These are phyloP conservation scores for Colletotrichum kahawae DNA, from an alignment of 2,329 filamentous ascomycete genomes.

Conservation along the genomic window DNA sequence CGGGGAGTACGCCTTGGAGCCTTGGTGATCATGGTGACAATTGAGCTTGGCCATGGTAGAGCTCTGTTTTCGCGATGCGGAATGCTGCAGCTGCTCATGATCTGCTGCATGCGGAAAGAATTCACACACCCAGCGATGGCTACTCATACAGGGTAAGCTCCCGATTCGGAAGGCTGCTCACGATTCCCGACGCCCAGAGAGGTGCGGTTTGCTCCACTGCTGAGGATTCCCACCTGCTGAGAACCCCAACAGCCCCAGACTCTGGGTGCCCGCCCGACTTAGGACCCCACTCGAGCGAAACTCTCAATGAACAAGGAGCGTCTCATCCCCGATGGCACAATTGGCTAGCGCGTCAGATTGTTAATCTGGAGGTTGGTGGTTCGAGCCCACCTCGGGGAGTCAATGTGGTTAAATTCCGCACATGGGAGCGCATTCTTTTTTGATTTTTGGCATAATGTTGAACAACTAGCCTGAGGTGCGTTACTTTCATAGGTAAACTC, in stretches of 20 bases:
- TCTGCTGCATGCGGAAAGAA: background rate
- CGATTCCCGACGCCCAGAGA: accelerated
- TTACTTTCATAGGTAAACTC: too few species aligned
- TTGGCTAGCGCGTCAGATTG: conserved; percentile 23
- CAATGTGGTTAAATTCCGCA: background rate
- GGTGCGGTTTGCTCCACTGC: background rate
- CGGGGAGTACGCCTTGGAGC: accelerated
- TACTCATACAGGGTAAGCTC: background rate
- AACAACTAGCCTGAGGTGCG: too few species aligned
- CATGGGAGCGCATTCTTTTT: background rate
- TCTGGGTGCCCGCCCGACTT: background rate
- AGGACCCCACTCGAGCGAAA: accelerated
- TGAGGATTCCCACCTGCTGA: background rate
- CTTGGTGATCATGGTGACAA: background rate
- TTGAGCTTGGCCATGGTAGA: background rate
- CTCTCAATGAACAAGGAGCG: accelerated
- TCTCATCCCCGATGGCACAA: conserved; percentile 23
- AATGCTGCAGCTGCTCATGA: background rate
- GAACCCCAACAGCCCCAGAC: background rate
- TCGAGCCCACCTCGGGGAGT: conserved; percentile 21
- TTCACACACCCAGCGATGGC: background rate
- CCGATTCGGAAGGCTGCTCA: accelerated
- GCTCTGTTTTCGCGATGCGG: background rate
- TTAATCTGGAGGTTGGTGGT: conserved; percentile 24
- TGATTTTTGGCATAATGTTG: background rate